phyloP scores from a whole-genome alignment of 805 yeast genomes.

The Torulaspora indica region DNA sequence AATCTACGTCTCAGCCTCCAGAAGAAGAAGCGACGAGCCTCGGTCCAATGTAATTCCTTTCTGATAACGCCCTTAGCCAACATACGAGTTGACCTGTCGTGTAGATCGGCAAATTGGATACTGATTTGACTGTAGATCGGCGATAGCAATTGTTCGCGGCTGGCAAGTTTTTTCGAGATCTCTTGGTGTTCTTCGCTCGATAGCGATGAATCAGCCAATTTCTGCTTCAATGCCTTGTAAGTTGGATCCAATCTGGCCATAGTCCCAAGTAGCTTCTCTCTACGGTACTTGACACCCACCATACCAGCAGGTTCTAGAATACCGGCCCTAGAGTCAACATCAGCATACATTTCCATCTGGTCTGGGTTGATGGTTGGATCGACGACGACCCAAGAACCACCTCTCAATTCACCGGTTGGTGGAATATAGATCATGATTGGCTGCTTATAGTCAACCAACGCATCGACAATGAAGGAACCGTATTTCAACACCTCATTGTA shows the following conservation, averaged over 20 bases:
- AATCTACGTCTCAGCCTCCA: slow-evolving; percentile 97
- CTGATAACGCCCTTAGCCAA: slow-evolving; percentile 86
- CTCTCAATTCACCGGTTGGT: slow-evolving; percentile 97
- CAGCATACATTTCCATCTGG: slow-evolving; percentile 99
- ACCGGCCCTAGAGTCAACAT: slow-evolving; percentile 92
- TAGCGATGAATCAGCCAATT: slow-evolving; percentile 50
- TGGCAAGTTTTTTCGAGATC: slow-evolving; percentile 59
- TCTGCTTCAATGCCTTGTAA: slow-evolving; percentile 62
- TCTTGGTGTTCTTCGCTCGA: slow-evolving; percentile 62
- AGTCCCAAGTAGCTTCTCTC: slow-evolving; percentile 84
- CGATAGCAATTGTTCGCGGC: slow-evolving; percentile 71
- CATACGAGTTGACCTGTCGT: slow-evolving; percentile 97
- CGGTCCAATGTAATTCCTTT: slow-evolving; percentile 77
- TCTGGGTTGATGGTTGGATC: slow-evolving; percentile 96
- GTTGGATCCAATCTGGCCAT: slow-evolving; percentile 84
- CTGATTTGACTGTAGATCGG: slow-evolving; percentile 91
- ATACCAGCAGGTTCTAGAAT: slow-evolving; percentile 98
- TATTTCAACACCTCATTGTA: slow-evolving; percentile 95
- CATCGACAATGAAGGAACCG: slow-evolving; percentile 96
- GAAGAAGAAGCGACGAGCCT: slow-evolving; percentile 94
- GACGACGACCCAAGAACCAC: slow-evolving; percentile 99
- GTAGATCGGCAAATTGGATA: slow-evolving; percentile 95
- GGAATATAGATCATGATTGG: slow-evolving; percentile 97
- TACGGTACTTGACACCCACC: slow-evolving; percentile 97
- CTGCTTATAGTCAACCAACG: slow-evolving; percentile 90